Conservation (phyloP, 1,284 basidiomycete species). For the Pyrrhoderma lamaoense region DNA sequence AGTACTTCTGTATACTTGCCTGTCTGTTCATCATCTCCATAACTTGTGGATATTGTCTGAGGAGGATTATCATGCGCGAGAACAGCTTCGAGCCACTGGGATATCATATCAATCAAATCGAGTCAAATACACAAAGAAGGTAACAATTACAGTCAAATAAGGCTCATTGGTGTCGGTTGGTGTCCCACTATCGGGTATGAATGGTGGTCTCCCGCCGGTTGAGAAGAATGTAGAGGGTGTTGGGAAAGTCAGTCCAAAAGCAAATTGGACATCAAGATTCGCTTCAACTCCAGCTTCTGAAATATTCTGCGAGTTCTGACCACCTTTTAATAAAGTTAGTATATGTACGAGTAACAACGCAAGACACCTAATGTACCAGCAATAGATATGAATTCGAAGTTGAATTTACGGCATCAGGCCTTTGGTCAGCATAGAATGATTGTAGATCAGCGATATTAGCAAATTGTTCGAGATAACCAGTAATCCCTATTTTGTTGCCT, state of each 20-base stretch:
- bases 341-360: slow-evolving; percentile 5
- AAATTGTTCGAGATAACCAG: slow-evolving; percentile 47
- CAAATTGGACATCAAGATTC: slow-evolving; percentile 64
- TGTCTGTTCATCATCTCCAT: slow-evolving; percentile 65
- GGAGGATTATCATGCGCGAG: slow-evolving; percentile 37
- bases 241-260: slow-evolving; percentile 50
- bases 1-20: slow-evolving; percentile 29
- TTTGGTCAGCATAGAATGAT: slow-evolving; percentile 41
- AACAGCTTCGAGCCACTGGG: slow-evolving; percentile 56
- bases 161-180: slow-evolving; percentile 55
- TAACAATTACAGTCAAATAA: slow-evolving; percentile 38
- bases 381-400: slow-evolving; percentile 40
- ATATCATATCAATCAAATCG: slow-evolving; percentile 11
- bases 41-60: slow-evolving; percentile 52
- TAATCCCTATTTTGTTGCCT: slow-evolving; percentile 47
- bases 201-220: slow-evolving; percentile 55
- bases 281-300: slow-evolving; percentile 57
- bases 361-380: slow-evolving; percentile 31
- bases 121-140: background rate
- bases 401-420: slow-evolving; percentile 38
- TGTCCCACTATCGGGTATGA: slow-evolving; percentile 38
- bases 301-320: slow-evolving; percentile 52
- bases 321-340: slow-evolving; percentile 32
- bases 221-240: slow-evolving; percentile 47
- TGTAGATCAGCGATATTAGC: slow-evolving; percentile 51